Evolutionary conservation across 169 alveolate genomes (phyloP), one percentile per base, ranked within the genome.

Genomic region (Cryptosporidium xiaoi): DNA sequence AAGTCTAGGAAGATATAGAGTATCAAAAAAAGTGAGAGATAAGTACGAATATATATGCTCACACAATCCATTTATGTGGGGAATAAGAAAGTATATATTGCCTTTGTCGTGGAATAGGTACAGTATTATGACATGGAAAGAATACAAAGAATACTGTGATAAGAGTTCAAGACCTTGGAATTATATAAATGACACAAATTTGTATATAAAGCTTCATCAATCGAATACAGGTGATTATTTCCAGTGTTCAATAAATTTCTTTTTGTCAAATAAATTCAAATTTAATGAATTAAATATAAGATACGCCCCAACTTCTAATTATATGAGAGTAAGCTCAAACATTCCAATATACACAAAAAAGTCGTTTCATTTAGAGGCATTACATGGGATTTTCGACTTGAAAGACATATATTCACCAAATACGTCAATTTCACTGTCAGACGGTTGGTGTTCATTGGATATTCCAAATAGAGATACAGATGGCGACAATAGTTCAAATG

Each of bases 361-460:
- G 4, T 2, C 13, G 18, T 56, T 69, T 55, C 83, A 69, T 18
- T 3, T 69, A 44, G 83, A 69, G 40, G 83, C 83, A 4, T 20
- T 69, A 20, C 83, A 69, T 36, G 83, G 68, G 3, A 56, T 62
- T 34, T 69, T 69, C 29, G 67, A 69, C 29, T 55, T 69, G 18
- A 69, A 33, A 33, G 83, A 69, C 12, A 33, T 69, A n/a, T 8
- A 69, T 53, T 53, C 68, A 3, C 67, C 51, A 31, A 69, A 69
- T 29, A 69, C 51, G 6, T 53, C 83, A 40, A 40, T 56, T n/a
- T 51, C 83, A 12, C n/a, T 69, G 15, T 69, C 83, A 4, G 83
- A 69, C 29, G 83, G 83, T 33, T 69, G 83, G 83, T 46, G 53
- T 36, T 69, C 83, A 24, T 7, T 69, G 8, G 67, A 55, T 16